Evolutionary conservation across 331 rosid species (phyloP).

Genomic region (Erythrophleum ivorense): DNA sequence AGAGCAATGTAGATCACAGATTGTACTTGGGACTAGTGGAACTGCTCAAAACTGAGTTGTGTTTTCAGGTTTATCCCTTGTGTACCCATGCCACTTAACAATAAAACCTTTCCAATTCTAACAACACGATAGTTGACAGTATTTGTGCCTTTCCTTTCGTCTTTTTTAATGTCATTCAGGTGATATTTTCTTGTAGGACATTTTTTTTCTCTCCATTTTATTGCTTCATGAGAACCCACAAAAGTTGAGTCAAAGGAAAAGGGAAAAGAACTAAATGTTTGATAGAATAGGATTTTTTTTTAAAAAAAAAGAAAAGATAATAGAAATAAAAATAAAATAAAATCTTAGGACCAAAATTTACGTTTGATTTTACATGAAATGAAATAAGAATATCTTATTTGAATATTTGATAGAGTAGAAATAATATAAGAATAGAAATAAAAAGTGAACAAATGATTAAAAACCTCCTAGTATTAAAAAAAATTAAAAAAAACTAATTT

Average conservation of each 20-base stretch:
- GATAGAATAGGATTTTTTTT: too few relatives aligned
- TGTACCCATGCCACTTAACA: slow-evolving; percentile 48
- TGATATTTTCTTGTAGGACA: background rate
- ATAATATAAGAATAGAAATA: too few relatives aligned
- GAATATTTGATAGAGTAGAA: too few relatives aligned
- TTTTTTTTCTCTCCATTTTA: background rate
- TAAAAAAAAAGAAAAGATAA: too few relatives aligned
- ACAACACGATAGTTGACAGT: slow-evolving; percentile 22
- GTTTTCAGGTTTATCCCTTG: slow-evolving; percentile 46
- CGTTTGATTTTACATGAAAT: too few relatives aligned
- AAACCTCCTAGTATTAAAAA: too few relatives aligned
- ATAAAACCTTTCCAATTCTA: slow-evolving; percentile 44
- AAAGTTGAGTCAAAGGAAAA: background rate
- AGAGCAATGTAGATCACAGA: slow-evolving; percentile 65
- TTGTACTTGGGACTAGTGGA: slow-evolving; percentile 56
- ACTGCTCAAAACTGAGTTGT: slow-evolving; percentile 55
- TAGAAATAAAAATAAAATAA: too few relatives aligned
- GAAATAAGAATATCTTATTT: too few relatives aligned
- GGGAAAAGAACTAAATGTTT: too few relatives aligned
- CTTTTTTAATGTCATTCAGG: background rate
- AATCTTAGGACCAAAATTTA: too few relatives aligned
- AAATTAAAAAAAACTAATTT: too few relatives aligned
- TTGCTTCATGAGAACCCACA: background rate
- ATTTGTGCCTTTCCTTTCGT: background rate
- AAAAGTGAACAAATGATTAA: too few relatives aligned